phyloP scores from a whole-genome alignment of 768 basidiomycete species.

The Filobasidium floriforme region DNA sequence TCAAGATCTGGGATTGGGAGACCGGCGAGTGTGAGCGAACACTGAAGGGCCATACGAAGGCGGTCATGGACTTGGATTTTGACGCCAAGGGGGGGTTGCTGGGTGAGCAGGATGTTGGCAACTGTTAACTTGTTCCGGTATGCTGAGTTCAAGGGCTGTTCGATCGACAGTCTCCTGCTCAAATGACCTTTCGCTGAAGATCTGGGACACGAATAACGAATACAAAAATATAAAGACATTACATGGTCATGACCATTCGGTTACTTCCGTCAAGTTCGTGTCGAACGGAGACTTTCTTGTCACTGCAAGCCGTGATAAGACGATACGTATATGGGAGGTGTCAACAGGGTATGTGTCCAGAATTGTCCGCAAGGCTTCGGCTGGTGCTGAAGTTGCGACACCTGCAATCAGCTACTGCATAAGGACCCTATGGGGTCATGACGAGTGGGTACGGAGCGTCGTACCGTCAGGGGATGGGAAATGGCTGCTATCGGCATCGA shows the following conservation, averaged over 20 bases:
- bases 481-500: conserved; percentile 70
- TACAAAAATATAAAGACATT: conserved; percentile 83
- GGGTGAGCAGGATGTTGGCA: conserved; percentile 51
- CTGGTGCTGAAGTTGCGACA: not conserved
- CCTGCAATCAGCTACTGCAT: conserved; percentile 56
- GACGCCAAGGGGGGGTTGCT: conserved; percentile 75
- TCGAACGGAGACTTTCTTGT: conserved; percentile 76
- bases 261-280: conserved; percentile 70
- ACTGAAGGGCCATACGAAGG: conserved; percentile 83
- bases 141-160: not conserved
- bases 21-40: conserved; percentile 87
- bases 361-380: not conserved
- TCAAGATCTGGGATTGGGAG: conserved; percentile 97
- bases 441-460: conserved; percentile 71
- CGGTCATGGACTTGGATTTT: conserved; percentile 78
- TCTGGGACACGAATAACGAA: conserved; percentile 84
- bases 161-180: conserved; percentile 58
- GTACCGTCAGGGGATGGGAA: conserved; percentile 57
- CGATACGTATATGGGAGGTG: conserved; percentile 78
- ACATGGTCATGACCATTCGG: conserved; percentile 82
- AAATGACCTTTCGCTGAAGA: conserved; percentile 80
- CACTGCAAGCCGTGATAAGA: conserved; percentile 78
- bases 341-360: conserved; percentile 61
- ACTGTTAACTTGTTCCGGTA: not conserved
- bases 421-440: conserved; percentile 66